A percentile compares a stretch with the other conserved stretches of the same genome.
Evolutionary conservation across 768 basidiomycete genomes (phyloP).

Genomic region (Lentinula raphanica): DNA sequence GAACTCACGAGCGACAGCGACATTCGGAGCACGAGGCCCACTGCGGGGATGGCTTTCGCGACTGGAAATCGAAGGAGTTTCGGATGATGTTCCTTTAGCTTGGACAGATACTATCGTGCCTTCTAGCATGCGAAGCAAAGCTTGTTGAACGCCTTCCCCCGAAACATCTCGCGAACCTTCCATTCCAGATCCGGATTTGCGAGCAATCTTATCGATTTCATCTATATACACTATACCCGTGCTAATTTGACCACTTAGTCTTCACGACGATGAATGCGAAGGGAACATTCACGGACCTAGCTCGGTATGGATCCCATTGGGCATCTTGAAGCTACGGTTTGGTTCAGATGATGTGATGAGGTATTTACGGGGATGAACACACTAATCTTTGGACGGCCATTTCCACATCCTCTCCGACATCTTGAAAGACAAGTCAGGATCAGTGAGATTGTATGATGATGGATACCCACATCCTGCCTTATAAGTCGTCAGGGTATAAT

Average conservation of each 20-base stretch:
- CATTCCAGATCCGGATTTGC: constrained; percentile 50
- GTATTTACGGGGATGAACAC: constrained; percentile 14
- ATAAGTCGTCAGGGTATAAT: neutral
- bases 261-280: constrained; percentile 3
- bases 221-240: constrained; percentile 96
- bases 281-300: constrained; percentile 48
- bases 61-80: constrained; percentile 40
- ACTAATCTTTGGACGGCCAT: constrained; percentile 84
- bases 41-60: constrained; percentile 43
- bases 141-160: constrained; percentile 95
- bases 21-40: constrained; percentile 43
- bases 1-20: constrained; percentile 28
- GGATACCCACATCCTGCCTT: constrained; percentile 66
- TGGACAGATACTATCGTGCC: constrained; percentile 82
- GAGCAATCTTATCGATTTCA: constrained; percentile 91
- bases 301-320: constrained; percentile 80
- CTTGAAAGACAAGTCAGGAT: constrained; percentile 30
- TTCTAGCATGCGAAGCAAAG: constrained; percentile 90
- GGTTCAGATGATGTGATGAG: constrained; percentile 3
- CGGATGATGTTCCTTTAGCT: constrained; percentile 52
- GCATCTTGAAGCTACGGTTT: constrained; percentile 73
- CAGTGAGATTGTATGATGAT: constrained; percentile 3
- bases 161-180: constrained; percentile 85
- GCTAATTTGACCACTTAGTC: constrained; percentile 30
- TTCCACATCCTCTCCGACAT: constrained; percentile 97